Evolutionary conservation across 2,329 filamentous ascomycete genomes (phyloP).

Genomic region (Emmonsia crescens): DNA sequence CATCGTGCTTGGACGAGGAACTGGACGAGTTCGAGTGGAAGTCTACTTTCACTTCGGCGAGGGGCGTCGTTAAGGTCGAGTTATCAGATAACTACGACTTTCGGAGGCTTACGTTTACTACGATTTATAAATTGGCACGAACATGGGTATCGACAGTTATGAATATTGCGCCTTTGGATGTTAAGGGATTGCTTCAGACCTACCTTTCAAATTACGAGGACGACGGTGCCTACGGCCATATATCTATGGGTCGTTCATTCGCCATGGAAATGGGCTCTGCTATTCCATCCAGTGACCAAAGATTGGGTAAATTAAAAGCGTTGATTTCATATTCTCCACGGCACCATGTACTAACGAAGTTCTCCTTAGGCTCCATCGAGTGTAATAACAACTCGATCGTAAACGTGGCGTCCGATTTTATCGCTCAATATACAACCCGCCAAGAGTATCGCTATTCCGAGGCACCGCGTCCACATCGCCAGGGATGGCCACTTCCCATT

Average conservation of each 20-base stretch:
- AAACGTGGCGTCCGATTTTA: constrained; percentile 89
- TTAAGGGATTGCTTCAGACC: constrained; percentile 90
- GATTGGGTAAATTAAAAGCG: constrained; percentile 44
- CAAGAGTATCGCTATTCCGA: constrained; percentile 92
- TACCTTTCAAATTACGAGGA: constrained; percentile 94
- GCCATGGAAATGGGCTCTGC: constrained; percentile 83
- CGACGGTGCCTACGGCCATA: constrained; percentile 78
- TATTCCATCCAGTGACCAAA: constrained; percentile 77
- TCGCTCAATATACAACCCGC: constrained; percentile 92
- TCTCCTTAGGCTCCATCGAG: constrained; percentile 53
- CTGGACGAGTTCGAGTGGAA: constrained; percentile 87
- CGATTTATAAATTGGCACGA: constrained; percentile 64
- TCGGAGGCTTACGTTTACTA: constrained; percentile 66
- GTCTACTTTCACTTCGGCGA: constrained; percentile 64
- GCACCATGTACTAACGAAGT: constrained; percentile 5
- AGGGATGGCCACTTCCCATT: not conserved
- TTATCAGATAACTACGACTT: constrained; percentile 89
- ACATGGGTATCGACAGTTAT: constrained; percentile 72
- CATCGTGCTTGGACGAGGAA: constrained; percentile 84
- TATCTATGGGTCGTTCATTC: constrained; percentile 87
- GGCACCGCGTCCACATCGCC: constrained; percentile 34
- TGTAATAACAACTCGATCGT: constrained; percentile 61
- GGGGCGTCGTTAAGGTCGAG: constrained; percentile 71
- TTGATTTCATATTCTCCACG: constrained; percentile 2
- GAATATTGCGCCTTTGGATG: constrained; percentile 76